Base-by-base conservation (phyloP, 805 yeast genomes). In the Candida khao-thaluensis region DNA sequence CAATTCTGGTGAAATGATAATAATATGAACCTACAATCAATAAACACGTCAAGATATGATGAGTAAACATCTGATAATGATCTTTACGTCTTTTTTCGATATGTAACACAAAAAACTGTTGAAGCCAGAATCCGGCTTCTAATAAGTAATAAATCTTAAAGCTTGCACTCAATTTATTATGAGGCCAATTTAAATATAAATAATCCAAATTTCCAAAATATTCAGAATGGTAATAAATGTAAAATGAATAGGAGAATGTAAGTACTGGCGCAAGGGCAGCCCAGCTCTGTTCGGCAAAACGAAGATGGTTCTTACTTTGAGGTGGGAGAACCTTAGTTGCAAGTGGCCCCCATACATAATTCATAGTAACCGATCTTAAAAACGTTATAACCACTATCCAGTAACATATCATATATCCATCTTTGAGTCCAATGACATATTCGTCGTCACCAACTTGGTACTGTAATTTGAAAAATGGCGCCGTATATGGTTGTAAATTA, bases 241-340 rank as follows among this genome's bases (percentile, higher is more conserved):
- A 68, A 41, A 75, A 61, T 0, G 95, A 96, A 42, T 64, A 63
- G 1, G 56, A 32, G 56, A 81, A 80, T 7, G 85, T 74, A 8
- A 62, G 49, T 5, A 73, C 49, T 64, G 79, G 85, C 57, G 84
- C 85, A 5, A 76, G 51, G 12, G 77, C 57, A 23, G 77, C 68
- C 96, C 96, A 89, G 36, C 87, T 81, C 66, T 88, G 96, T 61
- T 88, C 96, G 41, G 87, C 84, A 55, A 85, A 88, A 42, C 96
- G 73, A 31, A 31, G 27, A 22, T 31, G 35, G 12, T 31, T 31
- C 12, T 31, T 31, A 16, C 35, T 31, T 5, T 21, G n/a, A 17
- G 23, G 23, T 2, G 35, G 35, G 8, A 31, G 22, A 5, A 31
- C 26, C 40, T 76, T 76, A 16, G 70, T 65, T 0, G 82, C 75